phyloP scores from a whole-genome alignment of 768 basidiomycete genomes.

The Suillus subluteus region DNA sequence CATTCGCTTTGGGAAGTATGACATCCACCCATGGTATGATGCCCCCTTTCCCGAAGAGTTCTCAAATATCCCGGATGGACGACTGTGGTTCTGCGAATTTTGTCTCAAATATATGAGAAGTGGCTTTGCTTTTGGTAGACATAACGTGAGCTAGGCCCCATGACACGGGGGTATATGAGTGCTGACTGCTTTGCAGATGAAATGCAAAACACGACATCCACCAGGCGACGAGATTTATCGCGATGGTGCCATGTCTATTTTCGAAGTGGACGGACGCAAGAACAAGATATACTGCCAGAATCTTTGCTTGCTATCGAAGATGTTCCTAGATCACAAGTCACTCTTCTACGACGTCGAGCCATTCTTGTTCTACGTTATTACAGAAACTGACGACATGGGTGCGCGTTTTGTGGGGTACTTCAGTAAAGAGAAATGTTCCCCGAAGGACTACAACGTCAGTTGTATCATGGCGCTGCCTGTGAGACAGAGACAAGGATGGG shows the following conservation, averaged over 20 bases:
- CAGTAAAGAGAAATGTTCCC: constrained; percentile 96
- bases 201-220: constrained; percentile 94
- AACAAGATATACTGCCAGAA: constrained; percentile 99
- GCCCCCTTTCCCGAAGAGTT: constrained; percentile 99
- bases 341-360: constrained; percentile 99
- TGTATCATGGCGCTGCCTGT: constrained; percentile 99
- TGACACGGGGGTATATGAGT: constrained; percentile 13
- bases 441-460: constrained; percentile 95
- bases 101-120: constrained; percentile 99
- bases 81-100: constrained; percentile 96
- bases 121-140: constrained; percentile 80
- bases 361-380: constrained; percentile 98
- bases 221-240: constrained; percentile 99
- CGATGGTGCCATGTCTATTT: constrained; percentile 86
- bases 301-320: constrained; percentile 94
- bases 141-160: constrained; percentile 62
- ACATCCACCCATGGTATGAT: constrained; percentile 98
- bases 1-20: constrained; percentile 88
- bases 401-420: constrained; percentile 98
- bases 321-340: constrained; percentile 99
- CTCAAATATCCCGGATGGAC: constrained; percentile 86
- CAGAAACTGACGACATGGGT: constrained; percentile 86
- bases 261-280: constrained; percentile 97
- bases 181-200: constrained; percentile 58
- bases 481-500: constrained; percentile 94